Evolutionary conservation across 23 red algal genomes (phyloP), one percentile per base, ranked within the genome.

Genomic region (Pyropia yezoensis): DNA sequence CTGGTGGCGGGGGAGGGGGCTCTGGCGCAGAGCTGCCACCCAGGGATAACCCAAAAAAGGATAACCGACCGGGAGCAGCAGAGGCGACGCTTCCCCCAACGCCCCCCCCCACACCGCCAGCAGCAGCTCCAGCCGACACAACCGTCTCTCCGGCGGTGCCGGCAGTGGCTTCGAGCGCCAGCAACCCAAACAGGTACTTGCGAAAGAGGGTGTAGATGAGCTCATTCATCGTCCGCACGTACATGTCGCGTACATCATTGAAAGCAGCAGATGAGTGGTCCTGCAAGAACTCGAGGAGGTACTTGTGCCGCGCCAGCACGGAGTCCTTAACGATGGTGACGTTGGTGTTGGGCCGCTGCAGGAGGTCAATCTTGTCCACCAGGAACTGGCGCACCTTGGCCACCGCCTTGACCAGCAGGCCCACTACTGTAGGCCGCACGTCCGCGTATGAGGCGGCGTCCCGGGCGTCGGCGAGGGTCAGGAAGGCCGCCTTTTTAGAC

Each of bases 261-360:
- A 84, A 88, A 15, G 71, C 60, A 13, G 53, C 29, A n/a, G 69
- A 53, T 17, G 80, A 53, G 49, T 82, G 77, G 21, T 87, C 51
- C 66, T 85, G 80, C 59, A 98, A 51, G 72, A 98, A 98, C 60
- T 83, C 70, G 27, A 90, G 67, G 7, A 88, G 74, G 6, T 77
- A 65, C 33, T 70, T 52, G 64, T 98, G 75, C 70, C 76, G 87
- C 23, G 91, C 20, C 30, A 98, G 61, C 16, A 98, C 81, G 33
- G 87, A 91, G 56, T 98, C 76, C 67, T 98, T 88, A 49, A 98
- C 67, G 64, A 98, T 98, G 39, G 91, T 82, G 13, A 98, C 76
- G 63, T 98, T 98, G 27, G 94, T 98, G 70, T 98, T 90, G 14
- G 94, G 94, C 33, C 80, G 74, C 59, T 62, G 67, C 64, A 98